Evolutionary conservation across 2,329 filamentous ascomycete species (phyloP).

Genomic region (Cercospora sesami): DNA sequence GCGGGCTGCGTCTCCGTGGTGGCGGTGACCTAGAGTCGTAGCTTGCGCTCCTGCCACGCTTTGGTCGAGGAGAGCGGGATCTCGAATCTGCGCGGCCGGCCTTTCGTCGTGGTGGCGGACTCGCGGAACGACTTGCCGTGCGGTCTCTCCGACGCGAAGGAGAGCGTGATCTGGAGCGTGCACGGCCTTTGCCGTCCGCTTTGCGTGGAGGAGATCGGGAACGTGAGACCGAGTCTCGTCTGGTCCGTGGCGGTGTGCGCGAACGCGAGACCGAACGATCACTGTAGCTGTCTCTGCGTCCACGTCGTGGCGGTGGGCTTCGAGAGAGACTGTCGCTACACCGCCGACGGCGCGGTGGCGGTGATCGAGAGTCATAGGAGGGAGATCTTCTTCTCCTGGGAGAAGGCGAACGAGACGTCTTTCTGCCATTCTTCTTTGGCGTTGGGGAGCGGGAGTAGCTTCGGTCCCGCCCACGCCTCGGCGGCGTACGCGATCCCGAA

Average conservation of each 20-base stretch:
- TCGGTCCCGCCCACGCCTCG: constrained; percentile 23
- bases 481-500: constrained; percentile 33
- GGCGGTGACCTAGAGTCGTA: constrained; percentile 29
- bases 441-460: constrained; percentile 27
- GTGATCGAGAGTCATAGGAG: constrained; percentile 34
- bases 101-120: constrained; percentile 26
- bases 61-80: constrained; percentile 27
- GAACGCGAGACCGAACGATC: constrained; percentile 26
- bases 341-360: constrained; percentile 23
- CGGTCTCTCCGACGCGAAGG: constrained; percentile 29
- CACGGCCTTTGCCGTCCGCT: constrained; percentile 8
- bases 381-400: constrained; percentile 24
- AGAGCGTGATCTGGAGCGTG: not conserved
- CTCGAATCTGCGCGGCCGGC: constrained; percentile 17
- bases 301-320: constrained; percentile 26
- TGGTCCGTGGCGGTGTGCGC: constrained; percentile 36
- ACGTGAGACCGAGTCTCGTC: constrained; percentile 27
- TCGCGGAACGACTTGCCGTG: constrained; percentile 28
- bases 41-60: constrained; percentile 28
- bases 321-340: constrained; percentile 23
- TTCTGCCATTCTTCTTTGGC: constrained; percentile 16
- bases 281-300: constrained; percentile 29
- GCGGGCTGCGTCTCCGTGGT: constrained; percentile 20
- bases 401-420: constrained; percentile 24
- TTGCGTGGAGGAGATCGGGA: constrained; percentile 34